These are phyloP conservation scores for Trametes cubensis DNA, from an alignment of 768 basidiomycete species.

Conservation along the genomic window DNA sequence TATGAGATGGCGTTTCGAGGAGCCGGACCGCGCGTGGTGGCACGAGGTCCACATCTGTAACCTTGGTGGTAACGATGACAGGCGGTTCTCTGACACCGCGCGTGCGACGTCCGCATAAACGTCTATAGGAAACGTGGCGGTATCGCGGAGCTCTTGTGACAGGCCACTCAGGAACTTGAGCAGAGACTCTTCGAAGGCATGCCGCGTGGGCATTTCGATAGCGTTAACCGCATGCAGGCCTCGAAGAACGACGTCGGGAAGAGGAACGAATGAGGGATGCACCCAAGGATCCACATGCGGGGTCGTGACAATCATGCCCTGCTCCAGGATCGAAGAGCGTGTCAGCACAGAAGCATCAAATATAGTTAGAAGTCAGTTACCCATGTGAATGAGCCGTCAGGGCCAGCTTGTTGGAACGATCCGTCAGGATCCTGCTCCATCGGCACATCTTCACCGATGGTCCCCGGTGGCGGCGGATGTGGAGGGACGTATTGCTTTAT, in stretches of 20 bases:
- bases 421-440: constrained; percentile 28
- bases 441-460: constrained; percentile 28
- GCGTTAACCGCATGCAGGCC: constrained; percentile 55
- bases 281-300: constrained; percentile 60
- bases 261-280: constrained; percentile 58
- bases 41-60: constrained; percentile 55
- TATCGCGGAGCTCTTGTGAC: constrained; percentile 59
- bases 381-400: constrained; percentile 48
- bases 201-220: constrained; percentile 61
- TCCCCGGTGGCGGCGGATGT: constrained; percentile 24
- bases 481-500: constrained; percentile 32
- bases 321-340: constrained; percentile 39
- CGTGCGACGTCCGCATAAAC: constrained; percentile 54
- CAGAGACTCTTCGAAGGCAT: constrained; percentile 54
- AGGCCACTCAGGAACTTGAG: constrained; percentile 52
- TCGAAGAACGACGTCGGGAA: constrained; percentile 59
- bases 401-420: constrained; percentile 23
- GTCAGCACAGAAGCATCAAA: constrained; percentile 4
- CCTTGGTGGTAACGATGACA: constrained; percentile 41
- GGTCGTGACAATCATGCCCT: constrained; percentile 42
- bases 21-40: constrained; percentile 65
- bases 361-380: constrained; percentile 13
- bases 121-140: constrained; percentile 58
- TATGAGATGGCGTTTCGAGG: constrained; percentile 58
- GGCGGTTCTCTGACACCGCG: constrained; percentile 44